Evolutionary conservation across 2,329 filamentous ascomycete genomes (phyloP).

Genomic region (Sclerotinia subarctica): DNA sequence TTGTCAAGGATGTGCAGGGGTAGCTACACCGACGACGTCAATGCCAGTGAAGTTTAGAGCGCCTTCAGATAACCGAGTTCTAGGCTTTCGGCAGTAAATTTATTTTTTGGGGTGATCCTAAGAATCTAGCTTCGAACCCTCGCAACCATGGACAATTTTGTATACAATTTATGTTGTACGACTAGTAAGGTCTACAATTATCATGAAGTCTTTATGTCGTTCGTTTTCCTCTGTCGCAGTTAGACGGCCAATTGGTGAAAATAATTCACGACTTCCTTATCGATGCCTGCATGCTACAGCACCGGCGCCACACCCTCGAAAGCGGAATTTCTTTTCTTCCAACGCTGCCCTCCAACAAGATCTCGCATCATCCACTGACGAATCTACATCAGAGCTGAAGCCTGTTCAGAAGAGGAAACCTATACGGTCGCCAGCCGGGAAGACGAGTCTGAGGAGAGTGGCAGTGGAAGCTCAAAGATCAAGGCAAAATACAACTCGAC

Average conservation of each 20-base stretch:
- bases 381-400: slow-evolving; percentile 2
- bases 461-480: slow-evolving; percentile 78
- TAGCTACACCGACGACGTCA: slow-evolving; percentile 30
- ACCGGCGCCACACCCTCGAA: slow-evolving; percentile 44
- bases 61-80: slow-evolving; percentile 17
- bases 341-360: slow-evolving; percentile 52
- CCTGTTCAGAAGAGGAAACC: slow-evolving; percentile 43
- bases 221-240: slow-evolving; percentile 24
- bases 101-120: neutral
- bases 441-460: slow-evolving; percentile 77
- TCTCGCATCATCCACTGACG: slow-evolving; percentile 3
- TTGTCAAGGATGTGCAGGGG: slow-evolving; percentile 25
- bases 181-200: neutral
- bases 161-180: neutral
- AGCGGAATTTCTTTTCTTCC: slow-evolving; percentile 64
- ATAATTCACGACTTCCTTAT: slow-evolving; percentile 21
- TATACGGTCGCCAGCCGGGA: slow-evolving; percentile 51
- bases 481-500: slow-evolving; percentile 40
- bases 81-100: slow-evolving; percentile 20
- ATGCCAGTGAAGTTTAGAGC: slow-evolving; percentile 29
- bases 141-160: slow-evolving; percentile 12
- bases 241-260: slow-evolving; percentile 27
- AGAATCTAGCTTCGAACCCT: neutral
- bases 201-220: slow-evolving; percentile 33
- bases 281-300: slow-evolving; percentile 42